These are phyloP conservation scores for Leccinum barrowsii DNA, from an alignment of 768 basidiomycete genomes.

Conservation along the genomic window DNA sequence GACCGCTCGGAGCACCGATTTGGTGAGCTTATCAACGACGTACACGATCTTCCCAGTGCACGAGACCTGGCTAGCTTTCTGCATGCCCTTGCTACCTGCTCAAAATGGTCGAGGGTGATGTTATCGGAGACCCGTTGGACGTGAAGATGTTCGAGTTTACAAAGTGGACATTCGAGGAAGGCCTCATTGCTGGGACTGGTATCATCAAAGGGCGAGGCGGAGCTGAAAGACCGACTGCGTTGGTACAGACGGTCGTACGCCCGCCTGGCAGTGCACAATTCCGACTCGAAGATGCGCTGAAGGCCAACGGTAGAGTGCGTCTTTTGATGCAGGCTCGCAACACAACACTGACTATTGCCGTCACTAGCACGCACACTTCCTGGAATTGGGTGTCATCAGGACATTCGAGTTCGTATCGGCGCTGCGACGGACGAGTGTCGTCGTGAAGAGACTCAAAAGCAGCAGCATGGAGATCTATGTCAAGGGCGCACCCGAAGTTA, in stretches of 20 bases:
- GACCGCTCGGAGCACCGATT: constrained; percentile 77
- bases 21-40: constrained; percentile 84
- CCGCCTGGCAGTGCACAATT: constrained; percentile 94
- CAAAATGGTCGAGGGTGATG: constrained; percentile 80
- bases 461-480: constrained; percentile 96
- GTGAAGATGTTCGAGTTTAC: constrained; percentile 99
- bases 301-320: constrained; percentile 71
- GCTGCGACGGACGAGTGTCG: constrained; percentile 93
- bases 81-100: constrained; percentile 94
- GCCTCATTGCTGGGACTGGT: constrained; percentile 64
- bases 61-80: constrained; percentile 78
- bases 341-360: neutral
- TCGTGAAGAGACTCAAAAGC: constrained; percentile 93
- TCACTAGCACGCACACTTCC: constrained; percentile 86
- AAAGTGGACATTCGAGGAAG: constrained; percentile 94
- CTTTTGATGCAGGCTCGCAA: neutral
- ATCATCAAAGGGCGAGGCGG: constrained; percentile 65
- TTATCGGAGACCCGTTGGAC: constrained; percentile 95
- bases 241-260: constrained; percentile 95
- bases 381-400: constrained; percentile 94
- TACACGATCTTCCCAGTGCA: constrained; percentile 77
- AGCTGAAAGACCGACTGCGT: constrained; percentile 69
- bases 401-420: constrained; percentile 96
- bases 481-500: constrained; percentile 99
- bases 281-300: constrained; percentile 89